Base-by-base conservation (phyloP, 192 early-diverging fungal genomes). In the Umbelopsis isabellina region DNA sequence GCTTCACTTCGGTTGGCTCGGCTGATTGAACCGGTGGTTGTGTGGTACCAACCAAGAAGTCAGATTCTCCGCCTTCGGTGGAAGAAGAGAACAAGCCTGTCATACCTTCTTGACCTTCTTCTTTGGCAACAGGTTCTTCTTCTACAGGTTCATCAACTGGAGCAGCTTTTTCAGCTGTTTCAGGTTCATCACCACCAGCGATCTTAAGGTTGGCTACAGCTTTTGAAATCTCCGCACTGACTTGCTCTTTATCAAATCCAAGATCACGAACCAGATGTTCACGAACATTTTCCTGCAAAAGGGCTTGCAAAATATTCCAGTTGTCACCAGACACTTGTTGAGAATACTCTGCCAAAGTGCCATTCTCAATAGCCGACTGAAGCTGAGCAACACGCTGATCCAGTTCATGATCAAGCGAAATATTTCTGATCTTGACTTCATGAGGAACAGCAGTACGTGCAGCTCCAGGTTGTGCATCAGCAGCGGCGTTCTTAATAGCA, bases 221-320 rank as follows among this genome's bases (percentile, higher is more conserved):
- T 77, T 79, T 45, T 76, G 23, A 33, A 49, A 71, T 22, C 50
- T 74, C 88, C 48, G 84, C 80, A 41, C 88, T 80, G 41, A 92
- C 79, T 44, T 87, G 86, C 4, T 75, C 80, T 53, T 90, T 90
- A 67, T 94, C 87, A 73, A 95, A 97, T 0, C 97, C 97, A n/a
- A 98, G 86, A 79, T 95, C 92, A 64, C 90, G 83, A 30, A 96
- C 81, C 33, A 98, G 81, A 66, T 93, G 86, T 49, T 93, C 93
- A 22, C 93, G 86, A 18, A 91, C 89, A 68, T 91, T 86, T 18
- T 84, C 83, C 25, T 92, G 91, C 65, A 97, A 93, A 73, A 99
- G 81, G 1, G 93, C 86, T 65, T 88, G 86, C 74, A 99, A 79
- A 44, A 97, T 91, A 58, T 88, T 82, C 95, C 96, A 97, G 66